Evolutionary conservation across 768 basidiomycete genomes (phyloP), one percentile per base, ranked within the genome.

Genomic region (Hemileccinum impolitum): DNA sequence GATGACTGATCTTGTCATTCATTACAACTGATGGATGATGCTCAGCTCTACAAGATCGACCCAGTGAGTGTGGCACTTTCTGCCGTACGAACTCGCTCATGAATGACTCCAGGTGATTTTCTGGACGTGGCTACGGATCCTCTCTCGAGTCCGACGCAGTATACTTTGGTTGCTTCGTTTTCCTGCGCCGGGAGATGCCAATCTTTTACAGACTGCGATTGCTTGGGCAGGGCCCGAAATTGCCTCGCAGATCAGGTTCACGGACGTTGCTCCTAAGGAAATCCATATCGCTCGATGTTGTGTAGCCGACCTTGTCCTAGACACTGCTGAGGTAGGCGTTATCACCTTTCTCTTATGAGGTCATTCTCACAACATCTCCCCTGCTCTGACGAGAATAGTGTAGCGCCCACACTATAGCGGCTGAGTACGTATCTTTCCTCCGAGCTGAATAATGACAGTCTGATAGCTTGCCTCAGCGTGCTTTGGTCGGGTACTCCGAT

Each of bases 101-200:
- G 26, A 45, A 48, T 46, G 34, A 15, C 30, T 11, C 11, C 30
- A 75, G 74, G 45, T 58, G 11, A 71, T 77, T 54, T 78, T 78
- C 53, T 66, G 68, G 52, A 68, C 70, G n/a, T 79, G 77, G 77
- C 62, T 79, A 34, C 69, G 67, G 30, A 78, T 79, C 45, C 67
- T 79, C 17, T 56, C 61, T 14, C 60, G 65, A 45, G 71, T 76
- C 37, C 73, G 69, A 14, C 69, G 69, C 15, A 77, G 77, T 46
- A 71, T 79, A 43, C 68, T 79, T n/a, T 79, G 77, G 77, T 64
- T 79, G 1, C 66, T 79, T 39, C 76, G 77, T 19, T 79, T 79
- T 52, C 77, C 77, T 7, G 62, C 68, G 1, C 64, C 75, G 8
- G 78, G 75, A 37, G 77, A 79, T 43, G 60, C 65, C 44, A 72